Conservation (phyloP, 768 basidiomycete species). For the Tylopilus subfusipes region DNA sequence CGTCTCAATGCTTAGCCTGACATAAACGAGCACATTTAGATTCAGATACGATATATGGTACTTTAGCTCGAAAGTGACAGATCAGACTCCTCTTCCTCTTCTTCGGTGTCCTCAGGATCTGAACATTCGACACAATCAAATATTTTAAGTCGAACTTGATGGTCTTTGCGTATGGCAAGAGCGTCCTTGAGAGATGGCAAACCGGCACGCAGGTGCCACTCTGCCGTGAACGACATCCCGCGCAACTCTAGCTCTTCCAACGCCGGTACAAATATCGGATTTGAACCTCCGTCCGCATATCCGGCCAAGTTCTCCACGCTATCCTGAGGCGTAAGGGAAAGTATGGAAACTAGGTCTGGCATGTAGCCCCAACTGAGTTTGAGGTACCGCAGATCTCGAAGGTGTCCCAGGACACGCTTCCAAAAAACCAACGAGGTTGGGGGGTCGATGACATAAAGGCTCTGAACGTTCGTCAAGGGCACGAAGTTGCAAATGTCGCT, state of each 20-base stretch:
- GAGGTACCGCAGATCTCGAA: conserved; percentile 1
- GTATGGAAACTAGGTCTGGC: neutral
- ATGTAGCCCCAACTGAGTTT: neutral
- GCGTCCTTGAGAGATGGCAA: too few species aligned
- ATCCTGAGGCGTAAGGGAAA: neutral
- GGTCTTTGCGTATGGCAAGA: too few species aligned
- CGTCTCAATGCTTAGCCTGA: too few species aligned
- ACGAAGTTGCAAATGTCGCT: neutral
- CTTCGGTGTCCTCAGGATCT: too few species aligned
- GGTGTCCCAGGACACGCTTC: neutral
- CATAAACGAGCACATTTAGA: too few species aligned
- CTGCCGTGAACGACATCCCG: neutral
- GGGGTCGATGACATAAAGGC: neutral
- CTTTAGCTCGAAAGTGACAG: too few species aligned
- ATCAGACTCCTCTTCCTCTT: too few species aligned
- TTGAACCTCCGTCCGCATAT: neutral
- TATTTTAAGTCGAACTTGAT: too few species aligned
- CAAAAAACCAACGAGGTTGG: neutral
- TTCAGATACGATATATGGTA: too few species aligned
- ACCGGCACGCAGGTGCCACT: too few species aligned
- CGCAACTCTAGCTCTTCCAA: neutral
- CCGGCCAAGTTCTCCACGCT: neutral
- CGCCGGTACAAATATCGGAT: neutral
- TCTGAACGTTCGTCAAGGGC: neutral
- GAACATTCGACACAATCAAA: too few species aligned